These are phyloP conservation scores for Cyberlindnera maritima DNA, from an alignment of 805 yeast genomes.

Conservation along the genomic window DNA sequence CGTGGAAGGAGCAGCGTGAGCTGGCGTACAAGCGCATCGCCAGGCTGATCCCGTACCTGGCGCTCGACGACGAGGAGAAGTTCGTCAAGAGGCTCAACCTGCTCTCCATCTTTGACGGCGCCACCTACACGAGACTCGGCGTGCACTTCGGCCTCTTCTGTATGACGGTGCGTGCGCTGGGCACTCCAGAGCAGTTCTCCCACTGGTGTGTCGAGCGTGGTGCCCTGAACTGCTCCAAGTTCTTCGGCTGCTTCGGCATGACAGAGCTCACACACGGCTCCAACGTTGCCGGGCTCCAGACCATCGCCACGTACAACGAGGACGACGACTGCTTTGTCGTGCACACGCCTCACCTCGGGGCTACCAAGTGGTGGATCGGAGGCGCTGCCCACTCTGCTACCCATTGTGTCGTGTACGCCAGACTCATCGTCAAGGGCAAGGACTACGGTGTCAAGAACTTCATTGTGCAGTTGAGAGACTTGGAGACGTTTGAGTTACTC, in stretches of 20 bases:
- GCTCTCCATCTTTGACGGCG: slow-evolving; percentile 70
- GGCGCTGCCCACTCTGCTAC: slow-evolving; percentile 96
- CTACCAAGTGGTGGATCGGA: slow-evolving; percentile 99
- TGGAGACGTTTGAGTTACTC: slow-evolving; percentile 57
- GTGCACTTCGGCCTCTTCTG: slow-evolving; percentile 85
- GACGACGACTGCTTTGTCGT: slow-evolving; percentile 64
- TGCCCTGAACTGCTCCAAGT: slow-evolving; percentile 51
- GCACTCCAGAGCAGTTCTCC: slow-evolving; percentile 75
- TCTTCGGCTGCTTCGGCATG: slow-evolving; percentile 87
- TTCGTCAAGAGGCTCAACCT: slow-evolving; percentile 57
- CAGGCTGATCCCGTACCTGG: slow-evolving; percentile 52
- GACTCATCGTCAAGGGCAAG: slow-evolving; percentile 74
- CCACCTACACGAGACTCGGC: slow-evolving; percentile 75
- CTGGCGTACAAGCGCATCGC: slow-evolving; percentile 49
- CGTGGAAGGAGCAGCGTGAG: slow-evolving; percentile 55
- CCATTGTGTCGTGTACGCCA: slow-evolving; percentile 81
- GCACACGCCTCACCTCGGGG: slow-evolving; percentile 78
- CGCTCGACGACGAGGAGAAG: slow-evolving; percentile 31
- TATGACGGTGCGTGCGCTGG: slow-evolving; percentile 78
- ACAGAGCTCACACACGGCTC: slow-evolving; percentile 93
- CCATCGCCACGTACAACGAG: slow-evolving; percentile 77
- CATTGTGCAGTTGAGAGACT: slow-evolving; percentile 85
- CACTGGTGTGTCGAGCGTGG: slow-evolving; percentile 79
- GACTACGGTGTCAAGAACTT: slow-evolving; percentile 93
- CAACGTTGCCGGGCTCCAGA: slow-evolving; percentile 87